Evolutionary conservation across 768 basidiomycete genomes (phyloP).

Genomic region (Pulveroboletus frians): DNA sequence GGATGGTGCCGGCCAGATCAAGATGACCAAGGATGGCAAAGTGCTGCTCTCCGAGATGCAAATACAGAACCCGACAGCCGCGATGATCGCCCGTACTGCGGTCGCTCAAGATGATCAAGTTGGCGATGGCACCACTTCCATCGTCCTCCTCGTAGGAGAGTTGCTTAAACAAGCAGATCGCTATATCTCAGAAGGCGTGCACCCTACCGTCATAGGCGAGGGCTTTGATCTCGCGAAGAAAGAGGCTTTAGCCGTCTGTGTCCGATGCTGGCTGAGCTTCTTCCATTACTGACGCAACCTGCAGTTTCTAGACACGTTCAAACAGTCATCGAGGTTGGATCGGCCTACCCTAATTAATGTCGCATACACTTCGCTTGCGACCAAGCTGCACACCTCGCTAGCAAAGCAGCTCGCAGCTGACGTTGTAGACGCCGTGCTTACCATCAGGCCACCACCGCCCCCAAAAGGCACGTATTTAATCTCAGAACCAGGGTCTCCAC

Average conservation of each 20-base stretch:
- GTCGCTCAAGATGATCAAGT: slow-evolving; percentile 99
- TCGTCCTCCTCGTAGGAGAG: slow-evolving; percentile 93
- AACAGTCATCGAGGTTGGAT: slow-evolving; percentile 71
- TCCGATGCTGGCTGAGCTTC: slow-evolving; percentile 14
- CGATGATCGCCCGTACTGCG: slow-evolving; percentile 97
- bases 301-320: slow-evolving; percentile 92
- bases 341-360: slow-evolving; percentile 89
- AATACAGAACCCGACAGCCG: slow-evolving; percentile 98
- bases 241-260: slow-evolving; percentile 76
- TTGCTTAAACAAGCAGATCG: slow-evolving; percentile 96
- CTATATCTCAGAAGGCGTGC: slow-evolving; percentile 96
- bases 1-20: slow-evolving; percentile 96
- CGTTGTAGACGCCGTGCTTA: slow-evolving; percentile 91
- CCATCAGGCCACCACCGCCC: slow-evolving; percentile 72
- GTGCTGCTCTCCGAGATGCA: slow-evolving; percentile 99
- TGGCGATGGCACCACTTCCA: slow-evolving; percentile 97
- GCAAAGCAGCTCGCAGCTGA: slow-evolving; percentile 87
- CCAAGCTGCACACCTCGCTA: slow-evolving; percentile 78
- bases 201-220: slow-evolving; percentile 91
- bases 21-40: slow-evolving; percentile 99
- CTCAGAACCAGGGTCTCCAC: slow-evolving; percentile 23
- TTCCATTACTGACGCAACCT: slow-evolving; percentile 19
- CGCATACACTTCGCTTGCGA: slow-evolving; percentile 91
- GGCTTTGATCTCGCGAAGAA: slow-evolving; percentile 98
- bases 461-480: slow-evolving; percentile 44